These are phyloP conservation scores for Chalaropsis thielavioides DNA, from an alignment of 2,329 filamentous ascomycete species.

Conservation along the genomic window DNA sequence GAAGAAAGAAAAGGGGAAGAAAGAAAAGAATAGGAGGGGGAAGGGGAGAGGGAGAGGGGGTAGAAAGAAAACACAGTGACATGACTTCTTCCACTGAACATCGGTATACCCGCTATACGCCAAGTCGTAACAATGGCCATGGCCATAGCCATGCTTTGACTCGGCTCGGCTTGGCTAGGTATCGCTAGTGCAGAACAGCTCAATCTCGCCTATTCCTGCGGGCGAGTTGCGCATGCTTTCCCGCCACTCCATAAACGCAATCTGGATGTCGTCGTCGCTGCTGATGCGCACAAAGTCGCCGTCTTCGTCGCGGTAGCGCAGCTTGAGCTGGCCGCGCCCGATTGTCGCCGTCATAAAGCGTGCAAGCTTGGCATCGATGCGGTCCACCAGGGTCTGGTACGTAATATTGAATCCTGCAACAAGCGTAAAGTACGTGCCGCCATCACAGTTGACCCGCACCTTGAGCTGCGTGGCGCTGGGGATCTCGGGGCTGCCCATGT, in stretches of 20 bases:
- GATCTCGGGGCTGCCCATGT: slow-evolving; percentile 34
- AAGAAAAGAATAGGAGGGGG: slow-evolving; percentile 7
- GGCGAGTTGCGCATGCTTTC: slow-evolving; percentile 43
- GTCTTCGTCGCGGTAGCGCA: slow-evolving; percentile 85
- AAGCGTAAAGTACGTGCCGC: slow-evolving; percentile 79
- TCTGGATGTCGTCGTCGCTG: slow-evolving; percentile 90
- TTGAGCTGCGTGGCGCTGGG: slow-evolving; percentile 64
- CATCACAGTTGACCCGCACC: slow-evolving; percentile 83
- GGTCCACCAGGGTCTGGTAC: slow-evolving; percentile 83
- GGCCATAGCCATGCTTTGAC: no score
- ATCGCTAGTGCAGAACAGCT: slow-evolving; percentile 61
- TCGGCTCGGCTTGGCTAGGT: slow-evolving; percentile 20
- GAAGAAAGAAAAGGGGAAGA: neutral
- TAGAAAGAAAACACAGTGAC: neutral
- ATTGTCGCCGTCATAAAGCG: slow-evolving; percentile 76
- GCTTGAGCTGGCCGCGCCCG: slow-evolving; percentile 63
- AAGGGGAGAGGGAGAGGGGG: slow-evolving; percentile 14
- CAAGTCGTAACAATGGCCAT: neutral
- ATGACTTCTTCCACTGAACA: neutral
- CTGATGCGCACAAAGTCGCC: slow-evolving; percentile 87
- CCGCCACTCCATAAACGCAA: slow-evolving; percentile 88
- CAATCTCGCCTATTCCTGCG: slow-evolving; percentile 74
- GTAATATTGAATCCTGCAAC: slow-evolving; percentile 92
- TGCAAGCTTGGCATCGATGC: slow-evolving; percentile 88
- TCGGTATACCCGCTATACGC: no score